Percentiles rank a stretch among this genome's conserved stretches.
Conservation (phyloP, 2,329 filamentous ascomycete species). For the Clonostachys sp. region DNA sequence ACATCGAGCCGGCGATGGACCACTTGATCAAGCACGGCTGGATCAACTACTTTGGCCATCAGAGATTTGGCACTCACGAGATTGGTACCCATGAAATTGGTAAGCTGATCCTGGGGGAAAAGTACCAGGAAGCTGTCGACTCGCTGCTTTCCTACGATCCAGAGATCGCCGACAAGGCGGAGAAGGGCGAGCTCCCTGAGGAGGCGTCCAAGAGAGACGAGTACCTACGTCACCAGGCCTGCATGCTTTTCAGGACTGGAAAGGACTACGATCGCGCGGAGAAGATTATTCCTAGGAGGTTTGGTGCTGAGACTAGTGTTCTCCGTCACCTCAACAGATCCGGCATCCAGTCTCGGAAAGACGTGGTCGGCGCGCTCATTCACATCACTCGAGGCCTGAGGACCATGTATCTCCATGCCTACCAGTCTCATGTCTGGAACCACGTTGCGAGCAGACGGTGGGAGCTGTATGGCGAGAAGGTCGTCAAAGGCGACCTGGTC, state of each 20-base stretch:
- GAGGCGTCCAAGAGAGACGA: constrained; percentile 68
- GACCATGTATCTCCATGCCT: constrained; percentile 95
- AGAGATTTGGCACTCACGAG: constrained; percentile 86
- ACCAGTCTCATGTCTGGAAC: constrained; percentile 96
- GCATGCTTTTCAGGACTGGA: constrained; percentile 66
- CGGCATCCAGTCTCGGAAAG: constrained; percentile 43
- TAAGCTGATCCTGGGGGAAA: constrained; percentile 73
- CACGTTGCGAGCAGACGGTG: constrained; percentile 76
- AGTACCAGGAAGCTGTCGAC: constrained; percentile 77
- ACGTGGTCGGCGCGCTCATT: constrained; percentile 78
- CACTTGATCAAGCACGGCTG: constrained; percentile 74
- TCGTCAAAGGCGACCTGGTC: constrained; percentile 83
- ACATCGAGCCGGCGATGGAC: constrained; percentile 54
- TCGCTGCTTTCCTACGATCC: constrained; percentile 71
- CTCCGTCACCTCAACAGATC: constrained; percentile 68
- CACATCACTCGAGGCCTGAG: constrained; percentile 77
- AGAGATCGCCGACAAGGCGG: constrained; percentile 45
- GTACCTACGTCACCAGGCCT: constrained; percentile 70
- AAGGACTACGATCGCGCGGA: constrained; percentile 57
- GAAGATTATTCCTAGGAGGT: constrained; percentile 70
- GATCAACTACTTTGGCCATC: constrained; percentile 97
- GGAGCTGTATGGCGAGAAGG: constrained; percentile 65
- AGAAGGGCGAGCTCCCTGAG: constrained; percentile 24
- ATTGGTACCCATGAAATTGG: constrained; percentile 84
- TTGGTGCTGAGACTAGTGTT: constrained; percentile 73